Conservation (phyloP, 2,329 filamentous ascomycete species). For the Arthrobotrys pseudoclavata region DNA sequence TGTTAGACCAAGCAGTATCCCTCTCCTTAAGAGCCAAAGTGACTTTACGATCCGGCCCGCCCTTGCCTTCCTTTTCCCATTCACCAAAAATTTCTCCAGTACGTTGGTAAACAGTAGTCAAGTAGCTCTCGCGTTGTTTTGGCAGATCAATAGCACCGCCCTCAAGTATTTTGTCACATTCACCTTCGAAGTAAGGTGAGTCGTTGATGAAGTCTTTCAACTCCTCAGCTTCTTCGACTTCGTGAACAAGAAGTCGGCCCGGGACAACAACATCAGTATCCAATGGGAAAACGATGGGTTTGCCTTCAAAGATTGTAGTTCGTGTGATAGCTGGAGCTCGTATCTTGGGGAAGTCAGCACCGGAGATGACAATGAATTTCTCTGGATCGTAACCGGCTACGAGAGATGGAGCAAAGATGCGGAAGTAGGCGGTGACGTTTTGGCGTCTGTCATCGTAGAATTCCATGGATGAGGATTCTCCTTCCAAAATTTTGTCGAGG, state of each 20-base stretch:
- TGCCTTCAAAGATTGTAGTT: slow-evolving; percentile 40
- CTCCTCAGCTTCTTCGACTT: slow-evolving; percentile 50
- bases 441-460: slow-evolving; percentile 49
- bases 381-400: slow-evolving; percentile 55
- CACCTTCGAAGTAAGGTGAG: slow-evolving; percentile 32
- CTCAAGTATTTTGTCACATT: slow-evolving; percentile 35
- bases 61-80: not conserved
- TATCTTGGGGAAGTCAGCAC: slow-evolving; percentile 39
- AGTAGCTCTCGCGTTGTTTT: slow-evolving; percentile 19
- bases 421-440: slow-evolving; percentile 41
- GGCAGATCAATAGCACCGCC: slow-evolving; percentile 25
- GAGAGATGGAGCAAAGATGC: slow-evolving; percentile 35
- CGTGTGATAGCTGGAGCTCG: slow-evolving; percentile 34
- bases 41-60: slow-evolving; percentile 28
- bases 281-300: slow-evolving; percentile 35
- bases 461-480: slow-evolving; percentile 21
- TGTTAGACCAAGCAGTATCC: slow-evolving; percentile 42
- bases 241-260: slow-evolving; percentile 32
- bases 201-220: slow-evolving; percentile 46
- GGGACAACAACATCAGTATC: slow-evolving; percentile 36
- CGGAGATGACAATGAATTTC: slow-evolving; percentile 45
- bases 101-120: slow-evolving; percentile 15
- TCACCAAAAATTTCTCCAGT: slow-evolving; percentile 36
- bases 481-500: slow-evolving; percentile 40
- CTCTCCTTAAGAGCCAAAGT: slow-evolving; percentile 38